A percentile compares a stretch with the other conserved stretches of the same genome.
Conservation (phyloP, 805 yeast species). For the Wickerhamiella allomyrinae region DNA sequence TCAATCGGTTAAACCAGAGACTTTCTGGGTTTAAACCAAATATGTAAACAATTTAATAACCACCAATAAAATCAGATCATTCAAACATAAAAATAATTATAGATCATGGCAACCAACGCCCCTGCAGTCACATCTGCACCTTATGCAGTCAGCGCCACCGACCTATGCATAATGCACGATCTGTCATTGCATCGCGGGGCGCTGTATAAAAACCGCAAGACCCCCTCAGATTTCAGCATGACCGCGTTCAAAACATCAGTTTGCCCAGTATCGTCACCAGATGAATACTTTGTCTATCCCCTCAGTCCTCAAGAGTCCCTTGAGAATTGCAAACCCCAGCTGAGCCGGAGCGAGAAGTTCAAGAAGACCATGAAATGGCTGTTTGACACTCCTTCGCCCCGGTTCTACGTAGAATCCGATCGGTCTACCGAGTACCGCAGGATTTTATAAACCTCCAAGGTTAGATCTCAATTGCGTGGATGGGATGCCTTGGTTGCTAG, state of each 20-base stretch:
- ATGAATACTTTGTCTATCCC: neutral
- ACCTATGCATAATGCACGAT: no score
- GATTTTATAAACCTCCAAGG: neutral
- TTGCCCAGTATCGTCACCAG: neutral
- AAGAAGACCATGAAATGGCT: neutral
- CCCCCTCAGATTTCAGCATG: neutral
- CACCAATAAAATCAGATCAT: no score
- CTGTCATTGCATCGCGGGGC: no score
- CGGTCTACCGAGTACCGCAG: neutral
- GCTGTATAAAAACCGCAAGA: no score
- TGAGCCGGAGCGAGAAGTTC: neutral
- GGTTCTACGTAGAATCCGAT: neutral
- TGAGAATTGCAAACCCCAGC: neutral
- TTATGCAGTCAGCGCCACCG: slow-evolving; percentile 1
- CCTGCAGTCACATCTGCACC: no score
- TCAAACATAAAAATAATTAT: no score
- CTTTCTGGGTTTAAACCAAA: no score
- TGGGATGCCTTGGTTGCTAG: no score
- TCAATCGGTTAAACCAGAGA: no score
- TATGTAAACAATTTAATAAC: no score
- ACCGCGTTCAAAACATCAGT: neutral
- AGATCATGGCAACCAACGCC: no score
- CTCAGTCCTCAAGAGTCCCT: neutral
- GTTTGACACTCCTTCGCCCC: neutral
- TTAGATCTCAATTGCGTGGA: no score